Conservation (phyloP, 2,329 filamentous ascomycete genomes). For the Exophiala phaeomuriformis region DNA sequence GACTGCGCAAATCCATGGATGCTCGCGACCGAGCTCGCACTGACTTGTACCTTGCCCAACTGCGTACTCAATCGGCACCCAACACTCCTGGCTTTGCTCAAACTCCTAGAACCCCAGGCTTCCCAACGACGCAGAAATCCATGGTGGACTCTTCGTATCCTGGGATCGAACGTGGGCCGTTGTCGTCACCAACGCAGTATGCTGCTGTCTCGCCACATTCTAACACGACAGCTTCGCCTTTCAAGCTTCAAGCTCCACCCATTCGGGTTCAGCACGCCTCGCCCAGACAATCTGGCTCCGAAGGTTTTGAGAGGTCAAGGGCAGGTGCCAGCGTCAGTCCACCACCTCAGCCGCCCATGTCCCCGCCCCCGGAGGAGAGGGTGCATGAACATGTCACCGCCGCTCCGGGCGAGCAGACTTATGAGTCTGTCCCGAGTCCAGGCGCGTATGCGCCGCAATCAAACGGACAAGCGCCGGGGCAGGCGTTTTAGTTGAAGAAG, state of each 20-base stretch:
- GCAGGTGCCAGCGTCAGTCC: constrained; percentile 31
- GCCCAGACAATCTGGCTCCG: constrained; percentile 56
- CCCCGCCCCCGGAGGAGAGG: constrained; percentile 38
- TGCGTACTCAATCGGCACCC: constrained; percentile 76
- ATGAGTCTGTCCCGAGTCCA: constrained; percentile 81
- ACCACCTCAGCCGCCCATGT: constrained; percentile 28
- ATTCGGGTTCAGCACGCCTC: constrained; percentile 69
- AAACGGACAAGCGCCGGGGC: constrained; percentile 8
- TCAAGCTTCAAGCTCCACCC: constrained; percentile 81
- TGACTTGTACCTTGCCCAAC: constrained; percentile 84
- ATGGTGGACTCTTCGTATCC: constrained; percentile 6
- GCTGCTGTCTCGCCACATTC: constrained; percentile 52
- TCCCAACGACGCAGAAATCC: constrained; percentile 25
- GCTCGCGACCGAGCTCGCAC: constrained; percentile 86
- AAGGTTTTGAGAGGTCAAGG: constrained; percentile 52
- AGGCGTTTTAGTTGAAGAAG: constrained; percentile 12
- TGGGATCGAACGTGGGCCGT: constrained; percentile 46
- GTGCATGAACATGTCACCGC: constrained; percentile 59
- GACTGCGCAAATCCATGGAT: constrained; percentile 94
- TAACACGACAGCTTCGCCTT: constrained; percentile 50
- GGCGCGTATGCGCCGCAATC: constrained; percentile 60
- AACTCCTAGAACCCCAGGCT: constrained; percentile 50
- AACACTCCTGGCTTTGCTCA: constrained; percentile 86
- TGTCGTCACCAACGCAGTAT: constrained; percentile 44
- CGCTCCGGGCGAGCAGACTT: constrained; percentile 73